Conservation (phyloP, 2,329 filamentous ascomycete species). For the Stagonosporopsis tanaceti region DNA sequence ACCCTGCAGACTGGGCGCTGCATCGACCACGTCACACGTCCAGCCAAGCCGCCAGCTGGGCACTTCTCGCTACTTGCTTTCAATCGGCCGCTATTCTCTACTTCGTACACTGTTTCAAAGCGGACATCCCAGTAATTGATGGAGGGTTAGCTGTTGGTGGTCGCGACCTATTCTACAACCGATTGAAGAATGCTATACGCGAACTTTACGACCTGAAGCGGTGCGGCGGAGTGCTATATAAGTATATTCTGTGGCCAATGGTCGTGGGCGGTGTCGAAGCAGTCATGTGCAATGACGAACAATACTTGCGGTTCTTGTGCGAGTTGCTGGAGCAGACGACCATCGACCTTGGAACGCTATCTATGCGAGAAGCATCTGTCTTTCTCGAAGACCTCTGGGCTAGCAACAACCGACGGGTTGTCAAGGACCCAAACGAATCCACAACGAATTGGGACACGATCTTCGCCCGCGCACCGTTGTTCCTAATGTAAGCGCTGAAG, state of each 20-base stretch:
- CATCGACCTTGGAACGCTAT: conserved; percentile 10
- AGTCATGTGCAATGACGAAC: neutral
- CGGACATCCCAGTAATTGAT: no score
- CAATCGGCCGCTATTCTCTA: conserved; percentile 1
- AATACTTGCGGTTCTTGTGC: neutral
- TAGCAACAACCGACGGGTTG: neutral
- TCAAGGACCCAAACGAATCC: neutral
- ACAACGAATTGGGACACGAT: conserved; percentile 2
- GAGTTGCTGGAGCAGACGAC: conserved; percentile 2
- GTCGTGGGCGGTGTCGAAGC: conserved; percentile 6
- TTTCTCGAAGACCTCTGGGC: conserved; percentile 1
- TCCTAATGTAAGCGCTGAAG: neutral
- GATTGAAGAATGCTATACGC: neutral
- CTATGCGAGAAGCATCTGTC: conserved; percentile 7
- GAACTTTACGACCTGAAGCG: neutral
- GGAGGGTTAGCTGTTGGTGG: neutral
- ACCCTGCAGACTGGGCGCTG: conserved; percentile 3
- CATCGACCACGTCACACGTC: neutral
- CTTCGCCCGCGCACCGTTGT: neutral
- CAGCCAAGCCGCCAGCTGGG: conserved; percentile 1
- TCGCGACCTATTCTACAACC: neutral
- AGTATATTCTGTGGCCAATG: conserved; percentile 12
- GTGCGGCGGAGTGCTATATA: conserved; percentile 1
- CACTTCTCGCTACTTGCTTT: conserved; percentile 4
- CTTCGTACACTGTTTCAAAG: neutral